Base-by-base conservation (phyloP, 805 yeast genomes). In the Wickerhamiella lipophila region DNA sequence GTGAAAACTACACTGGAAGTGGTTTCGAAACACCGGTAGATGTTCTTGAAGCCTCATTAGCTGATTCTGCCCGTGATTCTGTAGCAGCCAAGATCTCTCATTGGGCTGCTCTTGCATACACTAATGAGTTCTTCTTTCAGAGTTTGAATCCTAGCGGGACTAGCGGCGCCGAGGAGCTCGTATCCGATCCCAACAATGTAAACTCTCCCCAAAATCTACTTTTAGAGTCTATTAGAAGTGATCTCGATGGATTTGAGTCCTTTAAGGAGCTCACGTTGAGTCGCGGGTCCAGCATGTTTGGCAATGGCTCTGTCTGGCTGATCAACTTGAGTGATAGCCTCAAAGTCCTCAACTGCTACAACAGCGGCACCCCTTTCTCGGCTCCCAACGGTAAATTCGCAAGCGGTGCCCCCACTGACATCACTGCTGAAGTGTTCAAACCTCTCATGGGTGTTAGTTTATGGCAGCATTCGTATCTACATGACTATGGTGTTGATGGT, bases 241-340 rank as follows among this genome's bases (percentile, higher is more conserved):
- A 72, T 13, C 19, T 32, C 19, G 38, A 32, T 11, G 38, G 38
- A 3, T 18, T 32, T n/a, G 19, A 23, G 21, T 89, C 89, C 61
- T 83, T 92, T 65, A 74, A 83, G 54, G 80, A 87, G 12, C 72
- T 86, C 46, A 64, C 89, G 41, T 59, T 86, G 53, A 76, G 78
- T 57, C 78, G 94, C 2, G 86, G 87, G 13, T 67, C 70, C 41
- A 76, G 85, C 9, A 78, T 84, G 56, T 81, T 84, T 55, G 97
- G 97, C 47, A 94, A 87, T 64, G 98, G 98, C 2, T 78, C 72
- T 60, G 79, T 87, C n/a, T 92, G 98, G 97, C 69, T 92, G 22
- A 82, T 89, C 23, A 84, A 84, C 43, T 56, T 54, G 29, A 50
- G 51, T 18, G 47, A 57, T 26, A 41, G 70, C 21, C 69, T 86